Base-by-base conservation (phyloP, 805 yeast species). In the Metschnikowia lochheadii region DNA sequence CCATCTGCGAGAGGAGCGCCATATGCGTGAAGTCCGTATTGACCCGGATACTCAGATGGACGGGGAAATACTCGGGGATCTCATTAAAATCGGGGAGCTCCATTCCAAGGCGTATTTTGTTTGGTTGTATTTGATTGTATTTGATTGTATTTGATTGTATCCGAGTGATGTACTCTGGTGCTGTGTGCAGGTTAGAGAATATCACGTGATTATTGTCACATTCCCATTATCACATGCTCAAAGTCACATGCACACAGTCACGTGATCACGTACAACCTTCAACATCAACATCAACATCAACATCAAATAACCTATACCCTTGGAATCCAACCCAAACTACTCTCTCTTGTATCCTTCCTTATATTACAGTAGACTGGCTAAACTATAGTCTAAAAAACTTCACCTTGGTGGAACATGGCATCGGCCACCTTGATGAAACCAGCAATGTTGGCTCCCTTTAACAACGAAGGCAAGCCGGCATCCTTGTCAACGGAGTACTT, bases 361-460 rank as follows among this genome's bases (percentile, higher is more conserved):
- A 43, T 43, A 34, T 43, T 40, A 46, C 44, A 36, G 38, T 26
- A 26, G 29, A 26, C 29, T 26, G 29, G 29, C 29, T 26, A 26
- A 26, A 26, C 29, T 26, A 26, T 8, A 26, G 35, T 49, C 64
- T 73, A 75, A 56, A 64, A 76, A 44, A 76, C 83, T 63, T 92
- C 97, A 78, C 98, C 99, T 74, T 89, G 96, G 80, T 81, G 96
- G 69, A 87, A 85, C 99, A 92, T 92, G 64, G 97, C 98, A 63
- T 88, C 94, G 62, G 96, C 97, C 66, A 92, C 99, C 83, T 92
- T 92, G 70, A 91, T 83, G 84, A 92, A 92, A 75, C 97, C 97
- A 60, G 98, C 97, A 78, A 92, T 85, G 85, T 92, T 92, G 66
- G 98, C 98, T 80, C 99, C 99, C 82, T 89, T 89, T 63, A 92